A percentile compares a stretch with the other conserved stretches of the same genome.
Evolutionary conservation across 2,329 filamentous ascomycete genomes (phyloP).

Genomic region (Lojkania enalia): DNA sequence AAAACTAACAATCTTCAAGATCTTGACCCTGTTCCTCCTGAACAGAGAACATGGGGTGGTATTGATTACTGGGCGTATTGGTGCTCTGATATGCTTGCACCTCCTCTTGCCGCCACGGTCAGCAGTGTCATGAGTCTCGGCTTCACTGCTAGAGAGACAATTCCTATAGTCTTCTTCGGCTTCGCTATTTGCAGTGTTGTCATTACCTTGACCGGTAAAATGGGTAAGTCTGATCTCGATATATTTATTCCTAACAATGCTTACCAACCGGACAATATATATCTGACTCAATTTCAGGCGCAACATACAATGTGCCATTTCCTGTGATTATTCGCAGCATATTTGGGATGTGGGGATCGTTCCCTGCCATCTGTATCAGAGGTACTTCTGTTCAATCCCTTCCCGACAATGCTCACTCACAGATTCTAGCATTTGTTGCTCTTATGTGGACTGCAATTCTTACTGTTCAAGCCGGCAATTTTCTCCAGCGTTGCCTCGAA

Average conservation of each 20-base stretch:
- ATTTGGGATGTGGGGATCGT: constrained; percentile 51
- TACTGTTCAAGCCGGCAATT: constrained; percentile 51
- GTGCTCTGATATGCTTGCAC: constrained; percentile 53
- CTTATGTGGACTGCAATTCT: constrained; percentile 54
- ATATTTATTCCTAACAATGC: background rate
- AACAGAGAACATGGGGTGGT: constrained; percentile 52
- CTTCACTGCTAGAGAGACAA: constrained; percentile 53
- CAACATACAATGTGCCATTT: constrained; percentile 44
- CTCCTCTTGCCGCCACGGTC: constrained; percentile 47
- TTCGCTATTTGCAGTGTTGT: constrained; percentile 53
- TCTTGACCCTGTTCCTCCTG: constrained; percentile 46
- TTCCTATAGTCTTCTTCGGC: constrained; percentile 54
- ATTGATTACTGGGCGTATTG: constrained; percentile 54
- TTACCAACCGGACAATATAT: too few species aligned
- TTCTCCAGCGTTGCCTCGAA: constrained; percentile 50
- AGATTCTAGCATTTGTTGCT: constrained; percentile 48
- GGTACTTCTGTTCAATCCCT: constrained; percentile 6
- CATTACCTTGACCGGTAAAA: constrained; percentile 54
- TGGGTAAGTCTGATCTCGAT: constrained; percentile 27
- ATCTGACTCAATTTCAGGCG: constrained; percentile 9
- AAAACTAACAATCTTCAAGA: constrained; percentile 23
- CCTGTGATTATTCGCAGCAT: constrained; percentile 51
- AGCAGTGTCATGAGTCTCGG: constrained; percentile 49
- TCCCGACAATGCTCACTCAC: too few species aligned
- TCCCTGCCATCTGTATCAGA: constrained; percentile 50